Base-by-base conservation (phyloP, 1,284 basidiomycete genomes). In the Cryptococcus sp. region DNA sequence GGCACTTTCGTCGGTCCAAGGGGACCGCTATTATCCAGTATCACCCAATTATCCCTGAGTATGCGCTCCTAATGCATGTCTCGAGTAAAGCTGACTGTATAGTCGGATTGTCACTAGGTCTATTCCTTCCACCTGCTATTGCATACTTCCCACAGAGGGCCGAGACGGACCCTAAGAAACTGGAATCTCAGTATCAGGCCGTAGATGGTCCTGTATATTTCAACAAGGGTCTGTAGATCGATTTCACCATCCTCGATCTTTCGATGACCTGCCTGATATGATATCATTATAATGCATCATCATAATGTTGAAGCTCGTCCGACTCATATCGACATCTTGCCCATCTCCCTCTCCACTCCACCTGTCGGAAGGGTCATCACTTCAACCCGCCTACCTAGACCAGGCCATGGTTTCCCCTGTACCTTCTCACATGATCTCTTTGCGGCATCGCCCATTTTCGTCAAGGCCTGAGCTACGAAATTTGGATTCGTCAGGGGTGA, bases 401-500 rank as follows among this genome's bases (percentile, higher is more conserved):
- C 88, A 59, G 85, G 83, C 91, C 91, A 94, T 2, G 90, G 89
- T 47, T 83, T 75, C 11, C 72, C 67, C 21, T 48, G 53, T 19
- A 83, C 43, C 82, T 84, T 55, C 10, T 43, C 21, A 14, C 16
- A 13, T 7, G 39, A 18, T 19, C 25, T 11, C 36, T 53, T 11
- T 21, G 51, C 31, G 28, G 49, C 5, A 4, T 39, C 36, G 4
- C 36, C 36, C 23, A 52, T 34, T 40, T 50, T 49, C 0, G 82
- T 78, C 28, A 97, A 80, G 2, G 84, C 78, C 58, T 85, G 83
- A 7, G 86, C 85, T 41, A 98, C 87, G 77, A 88, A 98, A 49
- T 82, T 87, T 5, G 87, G 79, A 67, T 97, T 90, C 0, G 91
- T 94, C 22, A 99, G 79, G 1, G 89, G 89, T 0, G 88, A 89